These are phyloP conservation scores for Nemophila menziesii DNA, from an alignment of 257 asterid genomes.

Conservation along the genomic window DNA sequence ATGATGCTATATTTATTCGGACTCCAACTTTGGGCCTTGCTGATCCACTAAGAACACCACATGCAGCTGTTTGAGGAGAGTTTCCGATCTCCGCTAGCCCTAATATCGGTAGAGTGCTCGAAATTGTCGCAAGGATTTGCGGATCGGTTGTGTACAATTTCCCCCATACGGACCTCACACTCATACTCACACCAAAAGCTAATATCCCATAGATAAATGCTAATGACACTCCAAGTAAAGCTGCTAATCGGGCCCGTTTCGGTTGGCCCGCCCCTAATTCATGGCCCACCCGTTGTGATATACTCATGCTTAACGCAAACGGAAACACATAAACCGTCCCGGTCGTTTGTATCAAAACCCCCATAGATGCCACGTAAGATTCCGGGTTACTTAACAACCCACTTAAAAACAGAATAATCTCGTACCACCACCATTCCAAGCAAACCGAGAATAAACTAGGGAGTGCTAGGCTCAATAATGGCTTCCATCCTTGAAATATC, in stretches of 20 bases:
- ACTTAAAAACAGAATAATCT: slow-evolving; percentile 50
- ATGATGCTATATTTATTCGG: slow-evolving; percentile 61
- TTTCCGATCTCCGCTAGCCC: slow-evolving; percentile 73
- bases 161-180: slow-evolving; percentile 41
- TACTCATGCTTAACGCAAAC: slow-evolving; percentile 42
- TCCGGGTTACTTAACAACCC: slow-evolving; percentile 51
- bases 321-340: slow-evolving; percentile 58
- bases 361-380: slow-evolving; percentile 64
- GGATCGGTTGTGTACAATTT: slow-evolving; percentile 43
- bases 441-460: slow-evolving; percentile 63
- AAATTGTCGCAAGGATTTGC: slow-evolving; percentile 32
- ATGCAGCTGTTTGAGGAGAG: slow-evolving; percentile 80
- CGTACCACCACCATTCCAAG: slow-evolving; percentile 88
- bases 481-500: slow-evolving; percentile 44
- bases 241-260: slow-evolving; percentile 39
- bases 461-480: slow-evolving; percentile 38
- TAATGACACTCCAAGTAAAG: slow-evolving; percentile 28
- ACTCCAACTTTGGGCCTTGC: slow-evolving; percentile 64
- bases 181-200: slow-evolving; percentile 39
- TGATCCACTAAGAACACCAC: slow-evolving; percentile 69
- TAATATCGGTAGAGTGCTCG: slow-evolving; percentile 47
- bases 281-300: slow-evolving; percentile 67
- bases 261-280: slow-evolving; percentile 63
- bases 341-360: slow-evolving; percentile 62
- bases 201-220: slow-evolving; percentile 32